These are phyloP conservation scores for Asterionellopsis glacialis DNA, from an alignment of 108 stramenopile genomes.

Conservation along the genomic window DNA sequence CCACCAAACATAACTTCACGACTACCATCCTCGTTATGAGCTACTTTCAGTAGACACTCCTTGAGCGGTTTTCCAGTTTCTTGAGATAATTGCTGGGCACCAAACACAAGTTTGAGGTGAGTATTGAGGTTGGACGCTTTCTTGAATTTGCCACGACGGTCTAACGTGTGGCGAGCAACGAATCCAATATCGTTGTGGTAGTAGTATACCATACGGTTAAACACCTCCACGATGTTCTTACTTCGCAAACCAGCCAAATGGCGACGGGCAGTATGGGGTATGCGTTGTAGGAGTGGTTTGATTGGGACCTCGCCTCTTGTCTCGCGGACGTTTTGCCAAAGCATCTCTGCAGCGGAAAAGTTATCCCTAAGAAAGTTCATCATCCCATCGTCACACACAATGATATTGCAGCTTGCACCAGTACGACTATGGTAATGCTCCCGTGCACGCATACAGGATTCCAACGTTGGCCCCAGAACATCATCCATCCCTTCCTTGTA, in stretches of 20 bases:
- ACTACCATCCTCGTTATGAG: constrained; percentile 39
- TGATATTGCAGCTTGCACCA: constrained; percentile 37
- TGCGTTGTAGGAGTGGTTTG: constrained; percentile 27
- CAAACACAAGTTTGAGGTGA: constrained; percentile 41
- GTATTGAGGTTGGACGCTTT: constrained; percentile 58
- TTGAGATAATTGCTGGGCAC: constrained; percentile 27
- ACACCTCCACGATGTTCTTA: constrained; percentile 46
- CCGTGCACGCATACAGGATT: constrained; percentile 32
- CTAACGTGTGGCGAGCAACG: constrained; percentile 39
- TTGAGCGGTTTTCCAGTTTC: constrained; percentile 3
- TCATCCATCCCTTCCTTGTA: constrained; percentile 42
- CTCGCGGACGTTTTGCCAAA: constrained; percentile 35
- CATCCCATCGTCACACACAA: constrained; percentile 50
- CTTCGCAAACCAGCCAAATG: constrained; percentile 46
- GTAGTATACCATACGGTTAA: constrained; percentile 51
- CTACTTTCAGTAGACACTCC: constrained; percentile 27
- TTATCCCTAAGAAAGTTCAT: constrained; percentile 42
- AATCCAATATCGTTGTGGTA: constrained; percentile 51
- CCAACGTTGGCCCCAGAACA: constrained; percentile 43
- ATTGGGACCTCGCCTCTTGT: constrained; percentile 36
- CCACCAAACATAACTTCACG: constrained; percentile 47
- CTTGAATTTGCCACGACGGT: constrained; percentile 56
- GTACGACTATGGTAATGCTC: constrained; percentile 33
- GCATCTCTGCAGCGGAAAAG: constrained; percentile 55
- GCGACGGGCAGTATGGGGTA: constrained; percentile 40